A percentile compares a stretch with the other conserved stretches of the same genome.
These are phyloP conservation scores for Saturnispora dispora DNA, from an alignment of 805 yeast species.

Conservation along the genomic window DNA sequence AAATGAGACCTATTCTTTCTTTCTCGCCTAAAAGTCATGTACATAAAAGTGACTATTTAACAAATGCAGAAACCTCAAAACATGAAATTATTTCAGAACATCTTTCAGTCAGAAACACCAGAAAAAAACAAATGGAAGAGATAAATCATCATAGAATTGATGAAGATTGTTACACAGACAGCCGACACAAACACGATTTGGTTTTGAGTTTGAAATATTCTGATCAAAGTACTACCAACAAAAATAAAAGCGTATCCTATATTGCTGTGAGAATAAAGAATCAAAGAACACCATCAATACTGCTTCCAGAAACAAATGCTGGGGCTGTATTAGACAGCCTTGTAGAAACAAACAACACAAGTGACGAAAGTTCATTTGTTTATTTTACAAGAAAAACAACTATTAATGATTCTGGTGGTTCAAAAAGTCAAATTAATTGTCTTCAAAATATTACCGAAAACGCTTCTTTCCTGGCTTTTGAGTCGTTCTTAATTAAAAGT, in stretches of 20 bases:
- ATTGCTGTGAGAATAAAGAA: not conserved
- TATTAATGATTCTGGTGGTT: not conserved
- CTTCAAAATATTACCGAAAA: not conserved
- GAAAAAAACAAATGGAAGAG: too few species aligned
- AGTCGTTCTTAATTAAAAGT: not conserved
- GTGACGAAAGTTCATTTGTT: too few species aligned
- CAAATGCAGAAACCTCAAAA: not conserved
- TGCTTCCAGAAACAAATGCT: not conserved
- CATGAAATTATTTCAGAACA: too few species aligned
- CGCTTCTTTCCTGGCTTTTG: not conserved
- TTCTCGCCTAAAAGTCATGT: slow-evolving; percentile 22
- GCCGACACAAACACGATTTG: not conserved
- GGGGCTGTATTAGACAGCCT: too few species aligned
- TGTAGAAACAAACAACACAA: too few species aligned
- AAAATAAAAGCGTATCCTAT: not conserved
- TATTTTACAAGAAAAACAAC: not conserved
- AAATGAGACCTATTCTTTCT: slow-evolving; percentile 20
- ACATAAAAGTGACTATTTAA: slow-evolving; percentile 11
- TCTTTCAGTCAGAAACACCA: too few species aligned
- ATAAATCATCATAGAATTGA: not conserved
- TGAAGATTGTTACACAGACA: not conserved
- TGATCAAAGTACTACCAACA: not conserved
- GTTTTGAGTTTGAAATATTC: not conserved
- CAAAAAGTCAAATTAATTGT: not conserved
- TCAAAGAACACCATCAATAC: not conserved